phyloP scores from a whole-genome alignment of 345 rosid species.

The Cochlearia excelsa region DNA sequence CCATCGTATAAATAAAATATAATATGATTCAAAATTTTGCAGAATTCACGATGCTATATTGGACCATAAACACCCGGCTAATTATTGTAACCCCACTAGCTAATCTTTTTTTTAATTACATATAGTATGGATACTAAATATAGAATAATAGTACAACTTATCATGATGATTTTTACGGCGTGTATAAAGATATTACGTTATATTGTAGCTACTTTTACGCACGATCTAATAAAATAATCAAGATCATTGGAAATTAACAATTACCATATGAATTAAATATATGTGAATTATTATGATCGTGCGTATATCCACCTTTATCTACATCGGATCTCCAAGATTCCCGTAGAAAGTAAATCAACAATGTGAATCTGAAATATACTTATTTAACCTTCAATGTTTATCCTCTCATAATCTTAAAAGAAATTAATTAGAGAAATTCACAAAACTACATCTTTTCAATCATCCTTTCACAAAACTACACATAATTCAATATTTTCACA shows the following conservation, averaged over 20 bases:
- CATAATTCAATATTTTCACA: too few species aligned
- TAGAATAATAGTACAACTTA: not conserved
- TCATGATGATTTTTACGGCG: conserved; percentile 35
- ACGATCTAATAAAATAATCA: conserved; percentile 32
- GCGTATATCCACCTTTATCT: conserved; percentile 29
- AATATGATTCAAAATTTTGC: not conserved
- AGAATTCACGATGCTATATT: not conserved
- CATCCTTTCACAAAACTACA: too few species aligned
- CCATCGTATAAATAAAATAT: not conserved
- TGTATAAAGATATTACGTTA: conserved; percentile 31
- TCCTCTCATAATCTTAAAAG: too few species aligned
- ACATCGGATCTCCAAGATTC: conserved; percentile 27
- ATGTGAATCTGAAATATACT: not conserved
- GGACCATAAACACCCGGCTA: conserved; percentile 18
- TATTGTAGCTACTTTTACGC: conserved; percentile 25
- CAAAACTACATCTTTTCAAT: too few species aligned
- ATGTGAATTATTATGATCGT: conserved; percentile 15
- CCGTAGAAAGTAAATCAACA: not conserved
- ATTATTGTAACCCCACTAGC: conserved; percentile 33
- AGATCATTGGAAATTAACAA: conserved; percentile 6
- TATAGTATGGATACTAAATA: conserved; percentile 18
- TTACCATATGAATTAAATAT: not conserved
- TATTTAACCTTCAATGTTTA: not conserved
- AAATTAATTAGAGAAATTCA: too few species aligned
- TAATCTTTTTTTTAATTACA: conserved; percentile 7